phyloP scores from a whole-genome alignment of 176 grass and related monocot genomes.

The Echinochloa phyllopogon region DNA sequence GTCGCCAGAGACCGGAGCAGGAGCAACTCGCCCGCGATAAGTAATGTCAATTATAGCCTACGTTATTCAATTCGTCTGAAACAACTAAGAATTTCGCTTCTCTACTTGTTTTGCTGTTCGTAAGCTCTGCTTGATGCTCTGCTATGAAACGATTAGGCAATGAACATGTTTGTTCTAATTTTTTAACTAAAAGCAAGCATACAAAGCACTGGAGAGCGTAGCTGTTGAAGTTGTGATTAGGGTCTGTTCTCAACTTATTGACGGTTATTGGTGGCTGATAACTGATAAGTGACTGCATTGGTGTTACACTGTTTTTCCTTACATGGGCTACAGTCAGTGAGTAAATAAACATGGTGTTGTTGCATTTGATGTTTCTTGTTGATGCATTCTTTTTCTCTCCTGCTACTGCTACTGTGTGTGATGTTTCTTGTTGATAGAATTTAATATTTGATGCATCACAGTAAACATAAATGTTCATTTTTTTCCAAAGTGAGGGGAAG shows the following conservation, averaged over 20 bases:
- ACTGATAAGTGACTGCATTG: neutral
- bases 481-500: neutral
- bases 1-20: constrained; percentile 39
- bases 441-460: constrained; percentile 1
- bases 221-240: neutral
- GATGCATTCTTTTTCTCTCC: constrained; percentile 8
- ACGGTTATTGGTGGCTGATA: neutral
- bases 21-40: constrained; percentile 62
- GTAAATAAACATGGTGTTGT: neutral
- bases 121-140: neutral
- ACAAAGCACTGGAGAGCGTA: neutral
- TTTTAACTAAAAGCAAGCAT: neutral
- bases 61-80: constrained; percentile 6
- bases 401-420: constrained; percentile 2
- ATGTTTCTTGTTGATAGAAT: neutral
- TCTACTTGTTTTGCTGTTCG: neutral
- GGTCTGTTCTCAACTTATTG: neutral
- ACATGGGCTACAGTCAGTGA: neutral
- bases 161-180: neutral
- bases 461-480: no score
- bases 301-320: constrained; percentile 6
- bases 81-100: neutral
- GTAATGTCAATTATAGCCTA: constrained; percentile 45
- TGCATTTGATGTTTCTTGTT: constrained; percentile 14
- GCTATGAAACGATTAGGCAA: neutral